Percentiles rank a stretch among this genome's conserved stretches.
Evolutionary conservation across 2,329 filamentous ascomycete genomes (phyloP).

Genomic region (Epicoccum nigrum): DNA sequence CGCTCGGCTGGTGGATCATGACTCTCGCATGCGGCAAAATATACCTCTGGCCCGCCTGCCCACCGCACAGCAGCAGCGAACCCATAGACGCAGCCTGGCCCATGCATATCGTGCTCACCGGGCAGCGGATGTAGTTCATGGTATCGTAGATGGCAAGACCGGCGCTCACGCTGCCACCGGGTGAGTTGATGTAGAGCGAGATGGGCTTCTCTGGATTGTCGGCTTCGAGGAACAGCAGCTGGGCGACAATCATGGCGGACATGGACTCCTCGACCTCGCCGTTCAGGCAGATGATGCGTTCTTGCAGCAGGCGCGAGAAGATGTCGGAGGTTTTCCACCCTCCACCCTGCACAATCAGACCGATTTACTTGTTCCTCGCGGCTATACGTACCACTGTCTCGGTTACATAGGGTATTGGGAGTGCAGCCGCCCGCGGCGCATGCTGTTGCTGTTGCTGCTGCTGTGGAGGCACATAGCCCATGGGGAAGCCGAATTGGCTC

Average conservation of each 20-base stretch:
- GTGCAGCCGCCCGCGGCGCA: slow-evolving; percentile 45
- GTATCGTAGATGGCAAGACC: slow-evolving; percentile 93
- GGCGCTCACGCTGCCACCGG: slow-evolving; percentile 89
- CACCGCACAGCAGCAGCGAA: slow-evolving; percentile 83
- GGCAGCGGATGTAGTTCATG: slow-evolving; percentile 94
- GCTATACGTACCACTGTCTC: slow-evolving; percentile 53
- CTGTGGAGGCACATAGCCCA: slow-evolving; percentile 20
- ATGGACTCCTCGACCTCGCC: slow-evolving; percentile 88
- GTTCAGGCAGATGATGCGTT: slow-evolving; percentile 93
- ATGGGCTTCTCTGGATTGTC: slow-evolving; percentile 95
- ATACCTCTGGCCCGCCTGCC: slow-evolving; percentile 81
- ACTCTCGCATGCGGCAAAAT: slow-evolving; percentile 91
- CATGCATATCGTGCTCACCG: slow-evolving; percentile 92
- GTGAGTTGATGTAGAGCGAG: slow-evolving; percentile 97
- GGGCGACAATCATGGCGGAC: slow-evolving; percentile 92
- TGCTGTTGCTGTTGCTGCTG: slow-evolving; percentile 22
- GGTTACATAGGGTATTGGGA: slow-evolving; percentile 58
- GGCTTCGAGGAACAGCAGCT: slow-evolving; percentile 96
- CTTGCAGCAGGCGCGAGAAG: slow-evolving; percentile 60
- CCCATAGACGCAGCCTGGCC: slow-evolving; percentile 97
- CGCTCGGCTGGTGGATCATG: slow-evolving; percentile 96
- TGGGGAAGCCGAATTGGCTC: slow-evolving; percentile 33
- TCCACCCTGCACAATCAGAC: slow-evolving; percentile 53
- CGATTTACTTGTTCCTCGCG: not conserved
- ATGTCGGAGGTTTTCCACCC: slow-evolving; percentile 59